Conservation (phyloP, 1,284 basidiomycete genomes). For the Moesziomyces aphidis region DNA sequence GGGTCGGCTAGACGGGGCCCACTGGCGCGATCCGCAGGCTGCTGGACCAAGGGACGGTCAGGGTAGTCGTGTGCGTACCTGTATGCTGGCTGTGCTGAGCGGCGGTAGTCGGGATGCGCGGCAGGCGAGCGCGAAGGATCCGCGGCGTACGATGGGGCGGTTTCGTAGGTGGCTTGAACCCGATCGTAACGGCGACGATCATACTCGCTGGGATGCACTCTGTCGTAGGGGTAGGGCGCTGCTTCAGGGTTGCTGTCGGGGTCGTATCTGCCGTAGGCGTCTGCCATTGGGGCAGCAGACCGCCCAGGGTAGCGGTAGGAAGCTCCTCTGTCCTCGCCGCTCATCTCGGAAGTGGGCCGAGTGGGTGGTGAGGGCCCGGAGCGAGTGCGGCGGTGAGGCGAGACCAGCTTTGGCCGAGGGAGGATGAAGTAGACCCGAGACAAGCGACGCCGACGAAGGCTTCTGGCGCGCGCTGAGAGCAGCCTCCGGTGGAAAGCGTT, state of each 20-base stretch:
- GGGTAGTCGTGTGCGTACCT: conserved; percentile 30
- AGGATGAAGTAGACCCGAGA: too few relatives aligned
- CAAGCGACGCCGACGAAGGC: too few relatives aligned
- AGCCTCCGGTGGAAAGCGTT: background rate
- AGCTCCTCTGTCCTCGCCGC: conserved; percentile 32
- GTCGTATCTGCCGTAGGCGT: conserved; percentile 31
- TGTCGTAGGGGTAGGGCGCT: conserved; percentile 23
- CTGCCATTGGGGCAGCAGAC: conserved; percentile 19
- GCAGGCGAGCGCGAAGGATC: conserved; percentile 13
- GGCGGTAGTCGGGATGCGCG: conserved; percentile 27
- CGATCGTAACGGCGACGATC: conserved; percentile 30
- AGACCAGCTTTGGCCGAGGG: too few relatives aligned
- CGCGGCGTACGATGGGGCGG: conserved; percentile 26
- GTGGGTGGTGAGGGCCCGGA: too few relatives aligned
- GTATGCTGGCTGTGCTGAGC: conserved; percentile 20
- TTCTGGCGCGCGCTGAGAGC: background rate
- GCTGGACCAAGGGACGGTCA: conserved; percentile 12
- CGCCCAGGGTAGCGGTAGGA: conserved; percentile 38
- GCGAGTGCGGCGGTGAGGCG: too few relatives aligned
- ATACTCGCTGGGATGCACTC: conserved; percentile 18
- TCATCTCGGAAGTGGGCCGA: conserved; percentile 12
- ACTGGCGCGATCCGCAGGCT: conserved; percentile 14
- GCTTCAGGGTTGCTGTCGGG: conserved; percentile 23
- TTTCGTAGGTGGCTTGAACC: conserved; percentile 38
- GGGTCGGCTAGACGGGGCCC: conserved; percentile 22